Evolutionary conservation across 805 yeast genomes (phyloP), one percentile per base, ranked within the genome.

Genomic region (Yarrowia phangngaensis): DNA sequence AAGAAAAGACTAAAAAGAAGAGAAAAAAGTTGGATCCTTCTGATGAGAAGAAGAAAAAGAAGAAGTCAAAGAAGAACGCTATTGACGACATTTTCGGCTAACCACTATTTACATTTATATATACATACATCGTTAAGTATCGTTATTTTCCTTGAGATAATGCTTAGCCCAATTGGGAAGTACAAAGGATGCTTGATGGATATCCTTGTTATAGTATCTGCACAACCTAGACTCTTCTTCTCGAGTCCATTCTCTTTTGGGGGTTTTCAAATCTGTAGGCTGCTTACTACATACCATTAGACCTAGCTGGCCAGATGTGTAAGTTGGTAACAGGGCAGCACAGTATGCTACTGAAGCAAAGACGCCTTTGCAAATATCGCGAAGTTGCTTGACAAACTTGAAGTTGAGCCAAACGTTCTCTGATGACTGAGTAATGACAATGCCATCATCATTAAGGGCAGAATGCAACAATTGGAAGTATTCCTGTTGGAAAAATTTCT

Each of bases 251-350:
- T 73, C 70, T 66, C 96, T 79, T 54, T 76, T 56, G 40, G 97
- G 96, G 56, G 67, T 71, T 59, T 69, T 73, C 52, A 90, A 83
- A 55, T 82, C 71, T 41, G 81, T 79, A 19, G 66, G 58, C 12
- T 76, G 64, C 72, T 88, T 90, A 55, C 82, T 76, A 67, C 97
- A 89, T 53, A 90, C 89, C 95, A 90, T 86, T 70, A 92, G 86
- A n/a, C 97, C 98, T 62, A 90, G 83, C 66, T 88, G 94, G 56
- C 98, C 98, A 14, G 95, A 81, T 55, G 98, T 95, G 64, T 90
- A 90, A 52, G 97, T 89, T 63, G 98, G 98, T 58, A 89, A 87
- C 63, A 92, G 78, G 52, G 94, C 83, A 71, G 85, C 84, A 24
- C 95, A 88, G 65, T 88, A 89, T 64, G 84, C 92, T 31, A 83